phyloP scores from a whole-genome alignment of 2,329 filamentous ascomycete species.

The Fragosphaeria purpurea region DNA sequence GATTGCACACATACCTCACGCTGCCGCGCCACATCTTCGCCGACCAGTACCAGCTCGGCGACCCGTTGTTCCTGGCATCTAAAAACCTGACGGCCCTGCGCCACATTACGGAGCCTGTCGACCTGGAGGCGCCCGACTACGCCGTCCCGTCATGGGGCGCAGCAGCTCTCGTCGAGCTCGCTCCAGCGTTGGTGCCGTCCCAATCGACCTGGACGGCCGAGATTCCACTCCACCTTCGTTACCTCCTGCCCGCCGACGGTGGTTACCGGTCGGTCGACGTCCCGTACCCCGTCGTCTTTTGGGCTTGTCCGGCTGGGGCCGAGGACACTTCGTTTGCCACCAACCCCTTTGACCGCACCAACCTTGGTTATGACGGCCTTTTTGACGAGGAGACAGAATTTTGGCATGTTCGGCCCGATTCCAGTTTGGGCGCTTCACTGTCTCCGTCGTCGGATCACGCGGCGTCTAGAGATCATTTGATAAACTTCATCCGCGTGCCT shows the following conservation, averaged over 20 bases:
- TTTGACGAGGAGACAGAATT: constrained; percentile 73
- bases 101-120: constrained; percentile 64
- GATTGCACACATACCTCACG: constrained; percentile 69
- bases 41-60: constrained; percentile 76
- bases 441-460: constrained; percentile 3
- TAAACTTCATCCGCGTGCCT: constrained; percentile 51
- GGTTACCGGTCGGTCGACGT: constrained; percentile 49
- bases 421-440: constrained; percentile 11
- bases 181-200: constrained; percentile 27
- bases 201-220: constrained; percentile 49
- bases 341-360: constrained; percentile 77
- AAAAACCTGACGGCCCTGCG: constrained; percentile 65
- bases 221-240: constrained; percentile 79
- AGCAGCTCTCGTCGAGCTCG: constrained; percentile 63
- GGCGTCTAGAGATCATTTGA: constrained; percentile 25
- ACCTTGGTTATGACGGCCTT: constrained; percentile 75
- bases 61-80: constrained; percentile 66
- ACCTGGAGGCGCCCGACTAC: constrained; percentile 86
- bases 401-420: constrained; percentile 60
- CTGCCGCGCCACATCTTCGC: constrained; percentile 74
- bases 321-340: constrained; percentile 56
- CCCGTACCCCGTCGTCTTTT: constrained; percentile 79
- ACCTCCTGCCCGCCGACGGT: constrained; percentile 52
- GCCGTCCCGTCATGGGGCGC: constrained; percentile 69
- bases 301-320: constrained; percentile 63